phyloP scores from a whole-genome alignment of 108 stramenopile species.

The Pseudonitzschia multiseries region DNA sequence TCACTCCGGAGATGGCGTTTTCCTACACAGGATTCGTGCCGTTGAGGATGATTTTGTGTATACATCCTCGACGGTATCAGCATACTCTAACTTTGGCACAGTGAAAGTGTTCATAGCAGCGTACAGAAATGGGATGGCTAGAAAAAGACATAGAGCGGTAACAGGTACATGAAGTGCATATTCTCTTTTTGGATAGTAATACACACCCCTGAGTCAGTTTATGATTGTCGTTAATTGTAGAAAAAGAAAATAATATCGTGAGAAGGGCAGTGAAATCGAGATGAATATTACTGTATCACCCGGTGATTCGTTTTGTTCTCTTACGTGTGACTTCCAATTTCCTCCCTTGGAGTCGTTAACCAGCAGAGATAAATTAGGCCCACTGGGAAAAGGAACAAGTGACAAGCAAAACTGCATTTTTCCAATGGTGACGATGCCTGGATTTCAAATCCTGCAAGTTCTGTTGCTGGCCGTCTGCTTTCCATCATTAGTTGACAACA shows the following conservation, averaged over 20 bases:
- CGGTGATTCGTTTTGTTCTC: background rate
- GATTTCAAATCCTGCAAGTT: background rate
- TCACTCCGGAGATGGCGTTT: constrained; percentile 13
- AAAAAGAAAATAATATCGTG: background rate
- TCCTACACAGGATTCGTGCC: background rate
- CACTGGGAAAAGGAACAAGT: constrained; percentile 27
- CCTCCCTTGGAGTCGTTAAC: constrained; percentile 19
- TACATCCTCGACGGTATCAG: constrained; percentile 22
- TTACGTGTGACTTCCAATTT: constrained; percentile 1
- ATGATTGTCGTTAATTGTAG: background rate
- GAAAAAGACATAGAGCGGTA: constrained; percentile 23
- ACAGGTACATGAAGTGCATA: constrained; percentile 31
- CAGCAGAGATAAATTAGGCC: constrained; percentile 23
- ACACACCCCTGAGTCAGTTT: constrained; percentile 12
- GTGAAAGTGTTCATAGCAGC: constrained; percentile 27
- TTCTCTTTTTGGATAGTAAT: constrained; percentile 33
- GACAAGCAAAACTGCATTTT: constrained; percentile 39
- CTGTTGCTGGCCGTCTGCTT: background rate
- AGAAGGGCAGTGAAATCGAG: background rate
- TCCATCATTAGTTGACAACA: background rate
- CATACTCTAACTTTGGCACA: constrained; percentile 25
- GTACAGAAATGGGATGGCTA: constrained; percentile 31
- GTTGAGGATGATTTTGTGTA: constrained; percentile 21
- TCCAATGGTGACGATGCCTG: constrained; percentile 8
- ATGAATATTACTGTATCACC: background rate